Percentiles rank a stretch among this genome's conserved stretches.
phyloP scores from a whole-genome alignment of 1,284 basidiomycete species.

The Cryptococcus sp. region DNA sequence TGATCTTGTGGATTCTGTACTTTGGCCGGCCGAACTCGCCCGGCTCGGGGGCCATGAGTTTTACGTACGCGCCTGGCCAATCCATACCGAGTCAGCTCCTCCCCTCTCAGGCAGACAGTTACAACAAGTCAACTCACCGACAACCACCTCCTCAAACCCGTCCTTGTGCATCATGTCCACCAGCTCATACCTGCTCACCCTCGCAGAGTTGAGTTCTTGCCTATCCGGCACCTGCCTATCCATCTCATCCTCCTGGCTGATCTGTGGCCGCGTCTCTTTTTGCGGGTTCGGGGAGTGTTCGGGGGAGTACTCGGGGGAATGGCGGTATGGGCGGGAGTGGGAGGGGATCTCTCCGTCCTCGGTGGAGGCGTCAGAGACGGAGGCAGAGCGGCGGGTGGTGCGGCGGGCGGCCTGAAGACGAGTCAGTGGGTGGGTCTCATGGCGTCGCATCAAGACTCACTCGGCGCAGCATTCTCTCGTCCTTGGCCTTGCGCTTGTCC shows the following conservation, averaged over 20 bases:
- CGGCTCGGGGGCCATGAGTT: conserved; percentile 63
- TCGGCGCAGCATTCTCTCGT: conserved; percentile 34
- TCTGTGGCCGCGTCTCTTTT: conserved; percentile 38
- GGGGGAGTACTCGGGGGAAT: conserved; percentile 50
- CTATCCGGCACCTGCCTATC: conserved; percentile 63
- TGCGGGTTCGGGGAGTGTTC: conserved; percentile 55
- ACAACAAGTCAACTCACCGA: conserved; percentile 17
- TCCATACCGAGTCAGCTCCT: not conserved
- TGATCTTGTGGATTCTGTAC: conserved; percentile 78
- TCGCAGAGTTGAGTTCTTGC: conserved; percentile 66
- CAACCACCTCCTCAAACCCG: conserved; percentile 29
- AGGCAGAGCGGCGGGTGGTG: conserved; percentile 42
- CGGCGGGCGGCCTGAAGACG: conserved; percentile 50
- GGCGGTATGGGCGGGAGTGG: conserved; percentile 59
- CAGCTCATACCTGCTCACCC: conserved; percentile 72
- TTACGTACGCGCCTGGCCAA: conserved; percentile 68
- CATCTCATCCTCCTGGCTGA: conserved; percentile 55
- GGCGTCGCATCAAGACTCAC: conserved; percentile 12
- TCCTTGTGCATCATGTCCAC: conserved; percentile 52
- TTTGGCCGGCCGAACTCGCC: conserved; percentile 59
- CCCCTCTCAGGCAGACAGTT: not conserved
- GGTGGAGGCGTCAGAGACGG: conserved; percentile 33
- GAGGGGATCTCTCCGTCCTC: conserved; percentile 68
- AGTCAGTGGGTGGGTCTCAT: not conserved
- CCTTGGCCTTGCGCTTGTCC: conserved; percentile 66